Percentiles rank a stretch among this genome's conserved stretches.
phyloP scores from a whole-genome alignment of 495 filamentous ascomycete species.

The Thermothielavioides terrestris region DNA sequence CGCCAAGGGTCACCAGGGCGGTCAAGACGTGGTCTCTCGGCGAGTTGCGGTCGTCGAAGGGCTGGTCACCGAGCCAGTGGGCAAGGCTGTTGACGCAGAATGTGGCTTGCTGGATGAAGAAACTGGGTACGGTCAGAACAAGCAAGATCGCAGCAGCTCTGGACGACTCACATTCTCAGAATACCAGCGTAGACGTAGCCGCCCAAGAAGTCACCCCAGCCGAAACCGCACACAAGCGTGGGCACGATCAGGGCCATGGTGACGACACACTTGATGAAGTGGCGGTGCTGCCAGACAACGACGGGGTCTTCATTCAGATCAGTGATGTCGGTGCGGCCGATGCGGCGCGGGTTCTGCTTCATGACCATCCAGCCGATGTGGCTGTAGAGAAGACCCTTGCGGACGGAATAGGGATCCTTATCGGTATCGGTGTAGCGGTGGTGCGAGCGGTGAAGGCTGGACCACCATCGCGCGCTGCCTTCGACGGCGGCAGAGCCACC shows the following conservation, averaged over 20 bases:
- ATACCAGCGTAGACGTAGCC: conserved; percentile 95
- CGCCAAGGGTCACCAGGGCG: conserved; percentile 88
- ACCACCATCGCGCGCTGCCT: conserved; percentile 96
- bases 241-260: conserved; percentile 84
- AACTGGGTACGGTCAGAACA: conserved; percentile 30
- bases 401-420: conserved; percentile 97
- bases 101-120: conserved; percentile 98
- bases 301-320: conserved; percentile 93
- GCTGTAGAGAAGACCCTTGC: conserved; percentile 90
- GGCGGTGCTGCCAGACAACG: conserved; percentile 87
- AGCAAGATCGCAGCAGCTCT: background rate
- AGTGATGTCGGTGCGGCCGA: conserved; percentile 92
- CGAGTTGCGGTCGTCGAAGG: conserved; percentile 98
- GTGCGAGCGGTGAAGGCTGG: conserved; percentile 90
- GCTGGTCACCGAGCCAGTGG: conserved; percentile 98
- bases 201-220: conserved; percentile 84
- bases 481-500: conserved; percentile 93
- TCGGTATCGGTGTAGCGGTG: conserved; percentile 99
- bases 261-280: conserved; percentile 85
- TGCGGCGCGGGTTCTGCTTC: conserved; percentile 89
- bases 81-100: conserved; percentile 99
- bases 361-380: conserved; percentile 92
- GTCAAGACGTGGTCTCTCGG: conserved; percentile 96
- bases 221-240: conserved; percentile 71
- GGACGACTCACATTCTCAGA: conserved; percentile 54